Evolutionary conservation across 2,329 filamentous ascomycete genomes (phyloP).

Genomic region (Akanthomyces muscarius): DNA sequence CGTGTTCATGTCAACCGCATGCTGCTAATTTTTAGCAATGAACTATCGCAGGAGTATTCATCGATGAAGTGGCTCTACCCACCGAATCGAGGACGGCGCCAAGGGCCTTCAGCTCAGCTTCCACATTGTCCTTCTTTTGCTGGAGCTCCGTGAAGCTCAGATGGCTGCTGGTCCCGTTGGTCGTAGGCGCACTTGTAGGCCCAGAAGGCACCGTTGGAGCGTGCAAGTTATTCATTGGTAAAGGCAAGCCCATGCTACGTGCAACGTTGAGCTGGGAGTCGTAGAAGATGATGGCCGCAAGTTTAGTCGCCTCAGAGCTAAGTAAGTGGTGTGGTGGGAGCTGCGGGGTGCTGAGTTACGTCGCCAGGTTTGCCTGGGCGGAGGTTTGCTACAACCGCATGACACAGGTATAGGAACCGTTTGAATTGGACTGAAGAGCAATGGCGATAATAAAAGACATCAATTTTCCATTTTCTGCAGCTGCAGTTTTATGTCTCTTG

Average conservation of each 20-base stretch:
- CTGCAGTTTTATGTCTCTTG: background rate
- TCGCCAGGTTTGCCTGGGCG: background rate
- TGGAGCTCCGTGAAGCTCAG: conserved; percentile 77
- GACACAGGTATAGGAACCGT: background rate
- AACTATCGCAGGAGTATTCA: background rate
- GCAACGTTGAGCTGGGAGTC: background rate
- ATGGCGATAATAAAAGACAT: background rate
- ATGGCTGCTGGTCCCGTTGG: conserved; percentile 59
- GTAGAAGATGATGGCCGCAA: background rate
- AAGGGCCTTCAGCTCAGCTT: conserved; percentile 81
- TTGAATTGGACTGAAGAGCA: background rate
- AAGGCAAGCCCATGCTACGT: background rate
- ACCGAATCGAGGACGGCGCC: conserved; percentile 87
- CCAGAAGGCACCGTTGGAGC: conserved; percentile 66
- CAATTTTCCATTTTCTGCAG: background rate
- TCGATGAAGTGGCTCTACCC: conserved; percentile 29
- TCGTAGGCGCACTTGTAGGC: conserved; percentile 58
- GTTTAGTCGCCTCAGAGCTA: background rate
- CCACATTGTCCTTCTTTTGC: conserved; percentile 76
- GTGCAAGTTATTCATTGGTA: conserved; percentile 51
- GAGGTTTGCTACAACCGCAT: background rate
- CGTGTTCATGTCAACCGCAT: conserved; percentile 90
- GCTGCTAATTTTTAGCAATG: conserved; percentile 48
- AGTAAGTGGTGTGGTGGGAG: background rate
- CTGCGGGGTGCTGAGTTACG: conserved; percentile 13